Conservation (phyloP, 169 alveolate species). For the Amoebophrya sp. region DNA sequence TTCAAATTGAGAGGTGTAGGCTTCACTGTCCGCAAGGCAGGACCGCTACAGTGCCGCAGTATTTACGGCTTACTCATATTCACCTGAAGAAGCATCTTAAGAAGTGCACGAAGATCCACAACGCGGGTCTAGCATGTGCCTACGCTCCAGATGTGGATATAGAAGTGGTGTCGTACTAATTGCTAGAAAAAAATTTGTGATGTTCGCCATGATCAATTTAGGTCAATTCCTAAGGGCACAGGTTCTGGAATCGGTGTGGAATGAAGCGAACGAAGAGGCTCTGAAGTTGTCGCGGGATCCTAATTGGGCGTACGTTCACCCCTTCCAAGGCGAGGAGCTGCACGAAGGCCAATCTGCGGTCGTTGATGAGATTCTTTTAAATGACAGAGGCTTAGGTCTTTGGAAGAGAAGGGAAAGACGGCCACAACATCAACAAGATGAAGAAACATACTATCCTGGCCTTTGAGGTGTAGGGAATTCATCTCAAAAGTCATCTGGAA, state of each 20-base stretch:
- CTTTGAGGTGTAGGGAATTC: too few species aligned
- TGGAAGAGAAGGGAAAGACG: too few species aligned
- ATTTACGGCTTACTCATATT: background rate
- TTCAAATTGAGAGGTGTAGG: background rate
- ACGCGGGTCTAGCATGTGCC: slow-evolving; percentile 10
- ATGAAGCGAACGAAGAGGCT: slow-evolving; percentile 11
- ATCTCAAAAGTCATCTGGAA: too few species aligned
- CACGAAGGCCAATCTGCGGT: background rate
- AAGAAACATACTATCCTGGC: too few species aligned
- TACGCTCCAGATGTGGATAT: background rate
- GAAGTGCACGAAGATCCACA: background rate
- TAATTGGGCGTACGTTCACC: too few species aligned
- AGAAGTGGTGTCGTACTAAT: background rate
- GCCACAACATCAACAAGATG: too few species aligned
- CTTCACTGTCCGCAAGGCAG: background rate
- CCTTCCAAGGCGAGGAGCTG: background rate
- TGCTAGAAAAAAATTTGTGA: background rate
- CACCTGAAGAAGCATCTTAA: too few species aligned
- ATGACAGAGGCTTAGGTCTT: too few species aligned
- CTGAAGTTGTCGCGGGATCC: background rate
- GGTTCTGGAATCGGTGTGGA: background rate
- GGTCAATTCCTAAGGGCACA: background rate
- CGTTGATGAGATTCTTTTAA: background rate
- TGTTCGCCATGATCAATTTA: background rate
- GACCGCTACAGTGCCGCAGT: background rate